Percentiles rank a stretch among this genome's conserved stretches.
Evolutionary conservation across 2,329 filamentous ascomycete genomes (phyloP).

Genomic region (Westerdykella aurantiaca): DNA sequence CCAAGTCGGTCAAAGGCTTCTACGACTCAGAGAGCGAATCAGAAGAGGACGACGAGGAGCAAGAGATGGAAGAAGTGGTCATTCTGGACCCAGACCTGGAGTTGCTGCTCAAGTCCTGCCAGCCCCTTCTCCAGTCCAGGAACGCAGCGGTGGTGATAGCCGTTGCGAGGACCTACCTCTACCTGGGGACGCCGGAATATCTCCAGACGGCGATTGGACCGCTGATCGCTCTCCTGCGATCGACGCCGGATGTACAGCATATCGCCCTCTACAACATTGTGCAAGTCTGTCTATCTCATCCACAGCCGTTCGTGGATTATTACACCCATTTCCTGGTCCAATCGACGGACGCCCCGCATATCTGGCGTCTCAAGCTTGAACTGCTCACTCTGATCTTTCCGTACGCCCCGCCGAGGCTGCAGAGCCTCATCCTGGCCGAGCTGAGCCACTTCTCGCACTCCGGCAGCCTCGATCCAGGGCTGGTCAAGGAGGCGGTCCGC

Average conservation of each 20-base stretch:
- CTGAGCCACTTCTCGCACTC: conserved; percentile 97
- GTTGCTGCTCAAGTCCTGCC: conserved; percentile 71
- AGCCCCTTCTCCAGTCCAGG: conserved; percentile 80
- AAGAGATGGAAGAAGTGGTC: conserved; percentile 51
- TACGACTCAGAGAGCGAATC: conserved; percentile 56
- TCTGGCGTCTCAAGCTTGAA: conserved; percentile 91
- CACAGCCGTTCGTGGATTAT: conserved; percentile 79
- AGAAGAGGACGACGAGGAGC: conserved; percentile 41
- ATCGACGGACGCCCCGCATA: conserved; percentile 68
- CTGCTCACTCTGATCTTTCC: conserved; percentile 87
- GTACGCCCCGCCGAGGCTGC: conserved; percentile 65
- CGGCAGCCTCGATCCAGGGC: conserved; percentile 62
- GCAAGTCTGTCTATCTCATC: conserved; percentile 73
- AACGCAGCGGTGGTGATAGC: conserved; percentile 90
- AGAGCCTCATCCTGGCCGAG: conserved; percentile 84
- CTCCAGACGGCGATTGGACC: conserved; percentile 73
- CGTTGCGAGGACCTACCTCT: conserved; percentile 76
- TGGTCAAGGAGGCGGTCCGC: conserved; percentile 83
- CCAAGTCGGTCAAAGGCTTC: conserved; percentile 59
- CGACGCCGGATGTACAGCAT: conserved; percentile 80
- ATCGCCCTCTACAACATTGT: conserved; percentile 92
- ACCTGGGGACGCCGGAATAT: conserved; percentile 74
- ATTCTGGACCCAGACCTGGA: conserved; percentile 76
- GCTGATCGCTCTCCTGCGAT: conserved; percentile 75
- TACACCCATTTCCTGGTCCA: conserved; percentile 84